phyloP scores from a whole-genome alignment of 192 early-diverging fungal species.

The Cetraspora pellucida region DNA sequence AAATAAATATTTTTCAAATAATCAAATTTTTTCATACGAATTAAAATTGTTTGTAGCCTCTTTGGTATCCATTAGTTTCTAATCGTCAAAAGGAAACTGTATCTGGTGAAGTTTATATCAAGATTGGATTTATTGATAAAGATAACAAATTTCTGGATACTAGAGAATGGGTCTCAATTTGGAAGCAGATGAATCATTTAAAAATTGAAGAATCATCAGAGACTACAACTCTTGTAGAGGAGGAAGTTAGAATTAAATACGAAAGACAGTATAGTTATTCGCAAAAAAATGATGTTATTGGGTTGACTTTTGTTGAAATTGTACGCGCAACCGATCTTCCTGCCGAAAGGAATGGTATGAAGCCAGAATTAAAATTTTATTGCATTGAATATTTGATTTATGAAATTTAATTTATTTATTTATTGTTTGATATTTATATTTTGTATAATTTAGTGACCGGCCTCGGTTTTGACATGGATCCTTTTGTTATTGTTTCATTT shows the following conservation, averaged over 20 bases:
- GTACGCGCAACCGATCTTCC: constrained; percentile 43
- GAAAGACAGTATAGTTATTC: background rate
- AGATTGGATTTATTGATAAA: constrained; percentile 30
- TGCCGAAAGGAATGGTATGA: constrained; percentile 40
- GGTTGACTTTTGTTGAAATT: constrained; percentile 46
- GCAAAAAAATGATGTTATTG: constrained; percentile 22
- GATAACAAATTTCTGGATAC: constrained; percentile 22
- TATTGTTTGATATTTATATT: background rate
- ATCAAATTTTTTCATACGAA: background rate
- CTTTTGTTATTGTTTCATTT: constrained; percentile 77
- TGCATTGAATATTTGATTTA: too few relatives aligned
- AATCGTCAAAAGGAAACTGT: constrained; percentile 13
- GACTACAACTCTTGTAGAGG: background rate
- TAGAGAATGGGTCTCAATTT: constrained; percentile 29
- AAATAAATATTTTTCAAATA: background rate
- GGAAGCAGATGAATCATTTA: constrained; percentile 11
- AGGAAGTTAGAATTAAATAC: background rate
- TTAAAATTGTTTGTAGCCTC: constrained; percentile 36
- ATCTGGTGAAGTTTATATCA: constrained; percentile 28
- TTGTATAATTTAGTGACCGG: constrained; percentile 42
- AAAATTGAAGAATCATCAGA: constrained; percentile 12
- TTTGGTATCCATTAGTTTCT: constrained; percentile 43
- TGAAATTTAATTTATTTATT: too few relatives aligned
- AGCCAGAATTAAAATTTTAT: too few relatives aligned
- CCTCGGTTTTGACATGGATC: constrained; percentile 80